Conservation (phyloP, 2,329 filamentous ascomycete genomes). For the Alternaria gaisen region DNA sequence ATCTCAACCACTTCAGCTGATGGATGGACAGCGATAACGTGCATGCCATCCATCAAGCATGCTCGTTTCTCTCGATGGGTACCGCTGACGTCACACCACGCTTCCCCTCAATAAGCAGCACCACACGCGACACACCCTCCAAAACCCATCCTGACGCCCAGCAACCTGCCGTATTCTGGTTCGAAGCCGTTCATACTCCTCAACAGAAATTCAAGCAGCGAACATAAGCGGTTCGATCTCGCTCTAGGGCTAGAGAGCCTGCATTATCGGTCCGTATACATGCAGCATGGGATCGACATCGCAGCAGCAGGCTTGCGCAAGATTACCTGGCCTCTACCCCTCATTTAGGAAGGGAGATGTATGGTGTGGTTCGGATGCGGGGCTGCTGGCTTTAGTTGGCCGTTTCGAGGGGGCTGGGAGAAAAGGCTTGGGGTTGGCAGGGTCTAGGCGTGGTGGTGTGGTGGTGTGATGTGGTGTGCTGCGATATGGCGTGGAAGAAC, state of each 20-base stretch:
- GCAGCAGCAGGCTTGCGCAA: not conserved
- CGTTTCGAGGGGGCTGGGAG: not conserved
- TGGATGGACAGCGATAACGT: not conserved
- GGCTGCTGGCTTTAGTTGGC: not conserved
- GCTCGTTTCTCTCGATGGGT: not conserved
- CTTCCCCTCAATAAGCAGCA: slow-evolving; percentile 2
- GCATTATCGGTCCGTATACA: not conserved
- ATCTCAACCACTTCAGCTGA: not conserved
- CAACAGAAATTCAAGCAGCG: not conserved
- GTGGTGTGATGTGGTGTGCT: slow-evolving; percentile 3
- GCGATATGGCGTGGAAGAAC: not conserved
- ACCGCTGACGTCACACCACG: not conserved
- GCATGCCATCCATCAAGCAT: not conserved
- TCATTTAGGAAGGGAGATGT: not conserved
- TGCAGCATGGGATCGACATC: not conserved
- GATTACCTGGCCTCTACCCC: not conserved
- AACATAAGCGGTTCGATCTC: not conserved
- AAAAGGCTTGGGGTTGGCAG: not conserved
- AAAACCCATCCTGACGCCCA: not conserved
- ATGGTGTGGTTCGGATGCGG: not conserved
- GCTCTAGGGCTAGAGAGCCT: not conserved
- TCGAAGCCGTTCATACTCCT: not conserved
- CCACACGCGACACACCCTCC: not conserved
- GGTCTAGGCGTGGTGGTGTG: slow-evolving; percentile 4
- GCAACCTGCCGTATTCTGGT: not conserved